phyloP scores from a whole-genome alignment of 164 flowering plant genomes.

The Annona cherimola region DNA sequence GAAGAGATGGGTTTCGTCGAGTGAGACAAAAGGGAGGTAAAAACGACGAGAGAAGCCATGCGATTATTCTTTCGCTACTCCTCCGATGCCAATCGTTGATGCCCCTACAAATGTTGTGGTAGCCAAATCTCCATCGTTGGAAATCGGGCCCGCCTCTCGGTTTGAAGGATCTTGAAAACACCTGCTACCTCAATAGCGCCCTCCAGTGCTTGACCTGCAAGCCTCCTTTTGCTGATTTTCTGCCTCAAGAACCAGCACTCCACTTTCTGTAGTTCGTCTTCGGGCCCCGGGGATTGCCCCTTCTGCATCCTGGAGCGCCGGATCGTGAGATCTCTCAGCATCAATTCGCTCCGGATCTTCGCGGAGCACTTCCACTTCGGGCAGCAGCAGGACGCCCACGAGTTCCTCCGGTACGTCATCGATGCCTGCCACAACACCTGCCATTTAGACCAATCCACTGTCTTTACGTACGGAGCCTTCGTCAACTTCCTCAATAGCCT shows the following conservation, averaged over 20 bases:
- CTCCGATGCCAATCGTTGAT: no score
- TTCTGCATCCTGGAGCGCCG: conserved; percentile 77
- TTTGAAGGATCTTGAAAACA: conserved; percentile 81
- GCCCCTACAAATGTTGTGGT: no score
- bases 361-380: conserved; percentile 68
- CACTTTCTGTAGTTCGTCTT: conserved; percentile 42
- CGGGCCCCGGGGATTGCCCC: conserved; percentile 55
- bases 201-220: conserved; percentile 98
- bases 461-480: conserved; percentile 21
- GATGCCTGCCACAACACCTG: conserved; percentile 90
- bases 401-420: conserved; percentile 84
- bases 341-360: conserved; percentile 52
- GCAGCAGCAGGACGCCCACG: conserved; percentile 96
- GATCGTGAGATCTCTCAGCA: conserved; percentile 60
- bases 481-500: conserved; percentile 30
- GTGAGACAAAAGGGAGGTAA: no score
- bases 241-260: conserved; percentile 69
- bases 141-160: no score
- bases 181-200: conserved; percentile 93
- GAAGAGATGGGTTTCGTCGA: no score
- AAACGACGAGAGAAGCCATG: no score
- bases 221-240: conserved; percentile 90
- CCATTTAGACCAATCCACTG: conserved; percentile 37
- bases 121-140: no score
- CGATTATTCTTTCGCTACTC: no score